Percentiles rank a stretch among this genome's conserved stretches.
phyloP scores from a whole-genome alignment of 768 basidiomycete species.

The Russula vinacea region DNA sequence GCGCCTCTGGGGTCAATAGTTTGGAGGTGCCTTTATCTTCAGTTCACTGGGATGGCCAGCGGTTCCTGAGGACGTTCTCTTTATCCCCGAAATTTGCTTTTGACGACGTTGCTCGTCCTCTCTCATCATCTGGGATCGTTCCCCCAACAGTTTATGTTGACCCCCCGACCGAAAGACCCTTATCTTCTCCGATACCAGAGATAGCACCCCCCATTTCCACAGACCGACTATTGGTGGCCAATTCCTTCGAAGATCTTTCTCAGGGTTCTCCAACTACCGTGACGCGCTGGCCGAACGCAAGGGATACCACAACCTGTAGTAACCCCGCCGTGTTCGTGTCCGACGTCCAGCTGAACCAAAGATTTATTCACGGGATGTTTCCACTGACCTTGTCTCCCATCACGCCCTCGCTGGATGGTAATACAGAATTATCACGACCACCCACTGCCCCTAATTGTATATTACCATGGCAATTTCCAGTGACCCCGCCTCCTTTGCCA shows the following conservation, averaged over 20 bases:
- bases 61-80: neutral
- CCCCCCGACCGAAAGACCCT: conserved; percentile 50
- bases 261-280: neutral
- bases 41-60: neutral
- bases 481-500: neutral
- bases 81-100: neutral
- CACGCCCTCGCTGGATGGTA: neutral
- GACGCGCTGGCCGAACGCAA: neutral
- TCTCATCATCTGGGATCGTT: conserved; percentile 31
- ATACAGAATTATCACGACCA: neutral
- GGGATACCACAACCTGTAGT: neutral
- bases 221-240: neutral
- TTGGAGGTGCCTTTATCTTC: neutral
- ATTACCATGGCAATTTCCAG: neutral
- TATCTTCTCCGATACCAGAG: conserved; percentile 32
- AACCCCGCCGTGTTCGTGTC: neutral
- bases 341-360: neutral
- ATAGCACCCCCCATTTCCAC: neutral
- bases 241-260: neutral
- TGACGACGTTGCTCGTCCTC: neutral
- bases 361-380: neutral
- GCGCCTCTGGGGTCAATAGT: neutral
- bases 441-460: neutral
- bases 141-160: conserved; percentile 42
- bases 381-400: neutral